Evolutionary conservation across 2,329 filamentous ascomycete species (phyloP).

Genomic region (Talaromyces sp.): DNA sequence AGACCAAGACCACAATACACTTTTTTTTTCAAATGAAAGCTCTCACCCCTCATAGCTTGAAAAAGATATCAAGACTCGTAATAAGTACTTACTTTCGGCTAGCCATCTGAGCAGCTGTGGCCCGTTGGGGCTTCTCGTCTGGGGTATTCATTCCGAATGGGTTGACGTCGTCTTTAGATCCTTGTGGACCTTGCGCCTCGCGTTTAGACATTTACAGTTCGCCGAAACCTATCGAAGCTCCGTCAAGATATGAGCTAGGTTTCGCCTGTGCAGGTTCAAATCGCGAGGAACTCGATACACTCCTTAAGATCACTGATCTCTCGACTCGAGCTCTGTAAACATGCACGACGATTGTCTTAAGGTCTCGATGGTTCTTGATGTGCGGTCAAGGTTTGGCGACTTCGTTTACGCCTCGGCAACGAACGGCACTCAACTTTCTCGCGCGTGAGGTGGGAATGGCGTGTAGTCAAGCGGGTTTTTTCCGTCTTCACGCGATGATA

Average conservation of each 20-base stretch:
- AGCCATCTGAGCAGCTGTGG: conserved; percentile 59
- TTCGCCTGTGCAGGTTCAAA: conserved; percentile 1
- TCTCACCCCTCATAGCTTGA: too few relatives aligned
- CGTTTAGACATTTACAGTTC: conserved; percentile 44
- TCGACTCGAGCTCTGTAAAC: not conserved
- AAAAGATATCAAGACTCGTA: too few relatives aligned
- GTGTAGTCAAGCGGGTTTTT: not conserved
- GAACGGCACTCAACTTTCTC: conserved; percentile 3
- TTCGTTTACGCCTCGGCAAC: not conserved
- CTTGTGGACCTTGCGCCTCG: conserved; percentile 38
- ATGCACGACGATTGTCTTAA: conserved; percentile 1
- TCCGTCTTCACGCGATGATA: not conserved
- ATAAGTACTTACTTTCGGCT: conserved; percentile 61
- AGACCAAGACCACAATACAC: too few relatives aligned
- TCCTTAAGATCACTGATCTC: conserved; percentile 5
- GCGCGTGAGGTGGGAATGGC: conserved; percentile 4
- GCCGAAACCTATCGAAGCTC: not conserved
- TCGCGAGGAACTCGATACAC: conserved; percentile 2
- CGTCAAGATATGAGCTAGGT: conserved; percentile 2
- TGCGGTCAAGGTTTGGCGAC: too few relatives aligned
- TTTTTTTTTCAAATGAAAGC: too few relatives aligned
- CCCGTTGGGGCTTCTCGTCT: conserved; percentile 52
- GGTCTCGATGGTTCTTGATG: not conserved
- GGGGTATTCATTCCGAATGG: conserved; percentile 44
- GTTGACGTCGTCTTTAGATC: conserved; percentile 35